Base-by-base conservation (phyloP, 352 stramenopile species). In the Peronosclerospora sorghi region DNA sequence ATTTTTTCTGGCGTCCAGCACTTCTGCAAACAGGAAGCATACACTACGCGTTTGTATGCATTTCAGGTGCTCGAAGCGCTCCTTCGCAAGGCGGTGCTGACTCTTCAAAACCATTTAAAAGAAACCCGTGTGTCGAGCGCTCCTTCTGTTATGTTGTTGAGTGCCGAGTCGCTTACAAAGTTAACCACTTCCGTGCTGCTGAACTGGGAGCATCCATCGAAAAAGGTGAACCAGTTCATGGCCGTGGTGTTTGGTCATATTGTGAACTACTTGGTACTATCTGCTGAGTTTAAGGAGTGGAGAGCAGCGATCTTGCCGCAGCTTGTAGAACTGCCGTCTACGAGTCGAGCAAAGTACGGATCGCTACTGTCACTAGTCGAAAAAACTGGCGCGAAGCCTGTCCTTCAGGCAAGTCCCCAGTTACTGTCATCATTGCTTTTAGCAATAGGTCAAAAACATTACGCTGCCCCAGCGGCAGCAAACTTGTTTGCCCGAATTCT, bases 221-320 rank as follows among this genome's bases (percentile, higher is more conserved):
- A 88, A 59, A 79, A 79, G 19, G 74, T 91, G 35, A 88, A 91
- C 40, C 78, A 91, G 58, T 88, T 88, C 27, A 88, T 91, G 78
- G 61, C 75, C 43, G 49, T 56, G n/a, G 73, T 91, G 45, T 91
- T 91, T 41, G 62, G 62, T 6, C 73, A 87, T 23, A 67, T 88
- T 14, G 71, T 90, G 14, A 62, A 67, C 39, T 81, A 82, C 43
- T 70, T 76, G 14, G 55, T 65, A 8, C 60, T 80, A 23, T 51
- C 54, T 12, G 32, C 38, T 17, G 53, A 32, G 0, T 81, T 80
- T 21, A 46, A 68, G 3, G 35, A 49, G 12, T 88, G 75, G 75
- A 81, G 68, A 54, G 18, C 53, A 5, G 20, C 23, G 12, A 69
- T 80, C 2, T 58, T 84, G 18, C 28, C 45, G 1, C 62, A 68